These are phyloP conservation scores for Nephelium lappaceum DNA, from an alignment of 345 rosid species.

Conservation along the genomic window DNA sequence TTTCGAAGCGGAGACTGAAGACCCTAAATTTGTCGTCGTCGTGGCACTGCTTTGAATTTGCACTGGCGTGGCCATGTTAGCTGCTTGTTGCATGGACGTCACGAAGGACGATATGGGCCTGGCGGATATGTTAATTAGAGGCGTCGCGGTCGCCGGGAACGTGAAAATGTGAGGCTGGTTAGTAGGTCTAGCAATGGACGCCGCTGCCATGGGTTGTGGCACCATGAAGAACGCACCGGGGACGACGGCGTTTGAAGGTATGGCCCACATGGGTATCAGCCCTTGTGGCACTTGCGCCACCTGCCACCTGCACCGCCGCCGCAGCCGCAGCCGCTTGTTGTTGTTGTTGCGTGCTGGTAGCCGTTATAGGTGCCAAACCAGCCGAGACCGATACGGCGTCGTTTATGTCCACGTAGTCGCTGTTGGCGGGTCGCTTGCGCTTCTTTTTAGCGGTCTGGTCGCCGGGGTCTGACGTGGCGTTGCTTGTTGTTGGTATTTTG, in stretches of 20 bases:
- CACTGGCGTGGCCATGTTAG: conserved; percentile 33
- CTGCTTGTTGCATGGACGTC: conserved; percentile 54
- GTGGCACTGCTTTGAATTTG: conserved; percentile 21
- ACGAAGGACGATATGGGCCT: conserved; percentile 62
- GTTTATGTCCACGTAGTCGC: conserved; percentile 70
- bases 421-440: conserved; percentile 71
- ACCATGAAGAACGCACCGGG: conserved; percentile 69
- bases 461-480: conserved; percentile 40
- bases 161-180: conserved; percentile 61
- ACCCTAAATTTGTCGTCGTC: conserved; percentile 22
- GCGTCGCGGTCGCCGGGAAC: conserved; percentile 56
- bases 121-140: conserved; percentile 48
- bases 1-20: conserved; percentile 35
- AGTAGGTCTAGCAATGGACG: conserved; percentile 38
- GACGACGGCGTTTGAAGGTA: conserved; percentile 65
- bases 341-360: conserved; percentile 20
- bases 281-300: conserved; percentile 46
- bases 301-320: neutral
- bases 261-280: conserved; percentile 84
- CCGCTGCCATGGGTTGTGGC: conserved; percentile 38
- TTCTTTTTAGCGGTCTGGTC: conserved; percentile 55
- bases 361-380: conserved; percentile 52
- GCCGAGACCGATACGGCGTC: conserved; percentile 52
- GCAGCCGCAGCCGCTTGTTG: conserved; percentile 14
- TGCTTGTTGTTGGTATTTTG: conserved; percentile 75